Percentiles rank a stretch among this genome's conserved stretches.
Conservation (phyloP, 1,284 basidiomycete genomes). For the Sporisorium graminicola region DNA sequence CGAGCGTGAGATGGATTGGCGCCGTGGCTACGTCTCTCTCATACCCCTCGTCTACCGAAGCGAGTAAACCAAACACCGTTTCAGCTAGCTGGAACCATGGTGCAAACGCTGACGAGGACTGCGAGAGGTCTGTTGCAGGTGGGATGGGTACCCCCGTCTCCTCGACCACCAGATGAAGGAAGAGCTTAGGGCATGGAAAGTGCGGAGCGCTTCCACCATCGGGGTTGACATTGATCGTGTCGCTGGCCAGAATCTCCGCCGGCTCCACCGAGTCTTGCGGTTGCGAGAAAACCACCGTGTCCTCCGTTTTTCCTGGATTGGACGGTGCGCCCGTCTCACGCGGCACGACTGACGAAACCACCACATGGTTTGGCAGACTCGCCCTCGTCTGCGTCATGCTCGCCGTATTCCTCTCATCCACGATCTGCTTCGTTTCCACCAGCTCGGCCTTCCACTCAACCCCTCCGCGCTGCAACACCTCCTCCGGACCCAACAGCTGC, state of each 20-base stretch:
- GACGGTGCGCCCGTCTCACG: slow-evolving; percentile 9
- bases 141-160: slow-evolving; percentile 24
- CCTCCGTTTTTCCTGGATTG: neutral
- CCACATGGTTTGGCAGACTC: slow-evolving; percentile 26
- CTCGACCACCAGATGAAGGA: slow-evolving; percentile 21
- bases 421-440: slow-evolving; percentile 8
- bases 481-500: slow-evolving; percentile 29
- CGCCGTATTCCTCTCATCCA: neutral
- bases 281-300: slow-evolving; percentile 22
- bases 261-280: neutral
- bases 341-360: slow-evolving; percentile 21
- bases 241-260: slow-evolving; percentile 27
- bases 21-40: slow-evolving; percentile 1
- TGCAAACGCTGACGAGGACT: neutral
- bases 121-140: neutral
- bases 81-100: slow-evolving; percentile 9
- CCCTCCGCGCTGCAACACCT: slow-evolving; percentile 31
- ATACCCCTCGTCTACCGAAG: neutral
- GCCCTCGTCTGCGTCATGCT: neutral
- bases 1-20: slow-evolving; percentile 40
- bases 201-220: neutral
- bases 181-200: slow-evolving; percentile 36
- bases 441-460: slow-evolving; percentile 45
- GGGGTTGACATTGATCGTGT: slow-evolving; percentile 24
- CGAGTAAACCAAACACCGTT: slow-evolving; percentile 13